Evolutionary conservation across 345 rosid species (phyloP), one percentile per base, ranked within the genome.

Genomic region (Bruguiera gymnorhiza): DNA sequence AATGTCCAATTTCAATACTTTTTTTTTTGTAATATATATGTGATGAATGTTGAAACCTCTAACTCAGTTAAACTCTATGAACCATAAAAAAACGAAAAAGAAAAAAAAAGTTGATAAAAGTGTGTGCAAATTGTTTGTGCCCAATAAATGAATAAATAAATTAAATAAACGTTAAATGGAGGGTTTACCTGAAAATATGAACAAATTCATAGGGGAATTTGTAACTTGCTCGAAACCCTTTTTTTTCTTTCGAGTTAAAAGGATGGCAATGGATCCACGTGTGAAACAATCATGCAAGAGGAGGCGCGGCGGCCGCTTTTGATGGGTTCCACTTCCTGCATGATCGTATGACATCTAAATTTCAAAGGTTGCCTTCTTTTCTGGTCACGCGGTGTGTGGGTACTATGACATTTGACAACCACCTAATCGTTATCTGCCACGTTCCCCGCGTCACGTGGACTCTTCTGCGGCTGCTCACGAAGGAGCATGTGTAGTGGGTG

Each of bases 271-370:
- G 73, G 69, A 75, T 62, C 77, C 88, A 83, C 86, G 84, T 84
- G 93, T 88, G 83, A 88, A 84, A 69, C 70, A 70, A 70, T 48
- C 19, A 18, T 10, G 43, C 3, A 9, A 71, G 32, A 53, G 54
- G 50, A 62, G 73, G 67, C 77, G 83, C 84, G 86, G 89, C 90
- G 76, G 91, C 91, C 82, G 81, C 83, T 79, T 79, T 66, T 53
- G 15, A 64, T 65, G 71, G 87, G 87, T 32, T 78, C 96, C 83
- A 66, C 75, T 18, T 5, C 5, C 34, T 23, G 36, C 16, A 6
- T 26, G 24, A 62, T 56, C 70, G 43, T 48, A 11, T 48, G 7
- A 18, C 1, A 67, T 34, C 39, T 34, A 27, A 23, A 61, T 70
- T 50, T 48, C 59, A 60, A 70, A 52, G 34, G 31, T 60, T 23